Evolutionary conservation across 1,284 basidiomycete species (phyloP).

Genomic region (Sanghuangporus weigelae): DNA sequence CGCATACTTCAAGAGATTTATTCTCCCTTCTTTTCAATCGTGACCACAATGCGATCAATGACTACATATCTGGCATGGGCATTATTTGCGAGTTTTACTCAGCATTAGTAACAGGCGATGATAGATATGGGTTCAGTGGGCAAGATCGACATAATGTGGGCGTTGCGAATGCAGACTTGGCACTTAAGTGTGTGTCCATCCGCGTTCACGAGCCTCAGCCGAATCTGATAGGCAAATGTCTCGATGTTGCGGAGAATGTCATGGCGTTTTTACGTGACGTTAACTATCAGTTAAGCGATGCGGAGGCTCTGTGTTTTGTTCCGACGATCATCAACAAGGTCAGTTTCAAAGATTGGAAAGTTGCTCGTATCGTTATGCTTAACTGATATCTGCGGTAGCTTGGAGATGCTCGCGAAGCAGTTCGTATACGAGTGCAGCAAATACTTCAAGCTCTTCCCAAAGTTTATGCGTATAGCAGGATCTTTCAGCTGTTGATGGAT

Average conservation of each 20-base stretch:
- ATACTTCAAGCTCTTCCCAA: slow-evolving; percentile 71
- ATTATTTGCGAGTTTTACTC: slow-evolving; percentile 75
- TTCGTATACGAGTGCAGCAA: slow-evolving; percentile 64
- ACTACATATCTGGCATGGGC: slow-evolving; percentile 77
- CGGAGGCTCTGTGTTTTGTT: slow-evolving; percentile 85
- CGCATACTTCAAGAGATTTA: slow-evolving; percentile 73
- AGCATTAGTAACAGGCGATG: slow-evolving; percentile 51
- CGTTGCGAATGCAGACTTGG: slow-evolving; percentile 86
- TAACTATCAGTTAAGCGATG: slow-evolving; percentile 81
- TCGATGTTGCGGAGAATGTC: slow-evolving; percentile 84
- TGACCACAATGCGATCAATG: slow-evolving; percentile 94
- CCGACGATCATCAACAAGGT: slow-evolving; percentile 92
- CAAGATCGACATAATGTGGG: slow-evolving; percentile 66
- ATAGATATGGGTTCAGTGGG: slow-evolving; percentile 45
- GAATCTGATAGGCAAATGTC: slow-evolving; percentile 82
- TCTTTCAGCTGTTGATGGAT: slow-evolving; percentile 84
- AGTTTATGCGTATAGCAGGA: slow-evolving; percentile 84
- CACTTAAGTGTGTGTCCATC: slow-evolving; percentile 92
- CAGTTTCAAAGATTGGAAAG: slow-evolving; percentile 20
- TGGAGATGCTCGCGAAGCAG: slow-evolving; percentile 75
- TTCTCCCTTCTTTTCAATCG: slow-evolving; percentile 86
- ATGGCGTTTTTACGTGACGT: slow-evolving; percentile 66
- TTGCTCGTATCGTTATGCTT: neutral
- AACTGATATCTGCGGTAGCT: slow-evolving; percentile 41
- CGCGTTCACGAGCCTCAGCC: slow-evolving; percentile 92